phyloP scores from a whole-genome alignment of 2,329 filamentous ascomycete genomes.

The Sarocladium kiliense region DNA sequence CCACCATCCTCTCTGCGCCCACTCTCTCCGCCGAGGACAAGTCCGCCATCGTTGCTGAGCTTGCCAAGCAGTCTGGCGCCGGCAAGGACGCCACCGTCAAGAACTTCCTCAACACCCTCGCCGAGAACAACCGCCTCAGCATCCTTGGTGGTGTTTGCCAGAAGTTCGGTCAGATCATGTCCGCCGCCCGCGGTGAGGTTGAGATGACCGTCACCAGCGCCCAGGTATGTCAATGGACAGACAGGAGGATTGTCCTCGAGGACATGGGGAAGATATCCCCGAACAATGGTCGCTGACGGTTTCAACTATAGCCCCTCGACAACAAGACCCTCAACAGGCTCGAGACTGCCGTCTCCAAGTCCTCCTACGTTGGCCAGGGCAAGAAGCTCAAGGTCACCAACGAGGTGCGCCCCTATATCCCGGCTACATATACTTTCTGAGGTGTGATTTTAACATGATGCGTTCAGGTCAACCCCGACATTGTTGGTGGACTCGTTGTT shows the following conservation, averaged over 20 bases:
- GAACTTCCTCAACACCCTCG: constrained; percentile 87
- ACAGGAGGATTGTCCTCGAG: constrained; percentile 13
- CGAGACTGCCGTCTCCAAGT: constrained; percentile 85
- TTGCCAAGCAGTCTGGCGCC: constrained; percentile 73
- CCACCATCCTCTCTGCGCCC: constrained; percentile 69
- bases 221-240: constrained; percentile 53
- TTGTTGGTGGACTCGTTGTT: constrained; percentile 88
- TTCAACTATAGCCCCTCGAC: constrained; percentile 65
- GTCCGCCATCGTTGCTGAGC: constrained; percentile 77
- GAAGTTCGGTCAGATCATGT: constrained; percentile 85
- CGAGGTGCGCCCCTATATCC: constrained; percentile 51
- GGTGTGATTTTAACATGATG: neutral
- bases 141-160: constrained; percentile 75
- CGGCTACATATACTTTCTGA: constrained; percentile 1
- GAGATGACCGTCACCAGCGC: constrained; percentile 90
- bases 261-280: neutral
- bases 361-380: constrained; percentile 77
- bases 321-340: constrained; percentile 79
- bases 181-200: constrained; percentile 85
- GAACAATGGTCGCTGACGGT: constrained; percentile 17
- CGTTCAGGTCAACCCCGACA: constrained; percentile 81
- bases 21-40: constrained; percentile 78
- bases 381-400: constrained; percentile 98
- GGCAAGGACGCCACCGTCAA: constrained; percentile 74
- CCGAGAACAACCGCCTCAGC: constrained; percentile 92